These are phyloP conservation scores for Crucihimalaya himalaica DNA, from an alignment of 345 rosid genomes.

Conservation along the genomic window DNA sequence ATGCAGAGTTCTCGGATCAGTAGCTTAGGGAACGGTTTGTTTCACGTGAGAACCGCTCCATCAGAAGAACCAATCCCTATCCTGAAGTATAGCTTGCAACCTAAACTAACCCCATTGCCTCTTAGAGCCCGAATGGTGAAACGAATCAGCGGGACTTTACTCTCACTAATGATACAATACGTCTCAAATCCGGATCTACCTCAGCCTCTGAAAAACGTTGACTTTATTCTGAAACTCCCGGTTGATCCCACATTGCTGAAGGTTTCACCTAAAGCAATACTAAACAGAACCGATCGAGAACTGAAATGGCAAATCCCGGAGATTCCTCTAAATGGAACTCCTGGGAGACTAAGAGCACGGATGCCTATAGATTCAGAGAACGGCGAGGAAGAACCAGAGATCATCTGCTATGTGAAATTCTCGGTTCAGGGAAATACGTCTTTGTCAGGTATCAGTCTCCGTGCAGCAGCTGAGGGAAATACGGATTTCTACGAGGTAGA, in stretches of 20 bases:
- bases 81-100: slow-evolving; percentile 85
- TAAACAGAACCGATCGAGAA: slow-evolving; percentile 83
- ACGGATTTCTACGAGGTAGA: slow-evolving; percentile 75
- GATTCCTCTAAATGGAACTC: slow-evolving; percentile 70
- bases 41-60: slow-evolving; percentile 87
- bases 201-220: slow-evolving; percentile 65
- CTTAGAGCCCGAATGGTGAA: slow-evolving; percentile 82
- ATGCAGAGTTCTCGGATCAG: slow-evolving; percentile 74
- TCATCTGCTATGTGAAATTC: slow-evolving; percentile 73
- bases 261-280: slow-evolving; percentile 89
- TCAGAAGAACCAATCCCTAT: slow-evolving; percentile 92
- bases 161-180: slow-evolving; percentile 97
- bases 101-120: slow-evolving; percentile 83
- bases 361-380: slow-evolving; percentile 88
- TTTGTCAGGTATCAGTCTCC: slow-evolving; percentile 67
- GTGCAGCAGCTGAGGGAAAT: slow-evolving; percentile 78
- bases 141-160: slow-evolving; percentile 86
- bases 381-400: slow-evolving; percentile 70
- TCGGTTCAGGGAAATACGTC: slow-evolving; percentile 63
- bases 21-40: slow-evolving; percentile 86
- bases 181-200: slow-evolving; percentile 80
- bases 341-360: slow-evolving; percentile 79
- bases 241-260: slow-evolving; percentile 91
- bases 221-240: slow-evolving; percentile 84
- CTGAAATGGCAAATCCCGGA: slow-evolving; percentile 91